Evolutionary conservation across 345 rosid genomes (phyloP).

Genomic region (Eucalyptus regnans): DNA sequence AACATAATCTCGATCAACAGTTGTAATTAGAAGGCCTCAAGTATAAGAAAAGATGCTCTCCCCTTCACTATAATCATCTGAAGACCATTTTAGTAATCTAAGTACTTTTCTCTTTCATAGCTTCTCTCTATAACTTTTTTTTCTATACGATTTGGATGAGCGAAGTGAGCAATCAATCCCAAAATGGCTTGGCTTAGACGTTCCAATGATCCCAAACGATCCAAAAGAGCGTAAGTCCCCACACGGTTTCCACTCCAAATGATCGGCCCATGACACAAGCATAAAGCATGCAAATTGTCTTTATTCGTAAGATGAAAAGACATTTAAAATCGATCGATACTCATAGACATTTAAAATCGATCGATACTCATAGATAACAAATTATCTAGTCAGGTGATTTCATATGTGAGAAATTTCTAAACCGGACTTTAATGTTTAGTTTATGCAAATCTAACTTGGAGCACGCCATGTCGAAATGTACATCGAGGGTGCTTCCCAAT

Average conservation of each 20-base stretch:
- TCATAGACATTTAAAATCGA: background rate
- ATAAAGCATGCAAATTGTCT: background rate
- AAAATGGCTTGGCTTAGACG: no score
- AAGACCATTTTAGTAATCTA: no score
- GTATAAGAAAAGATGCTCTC: no score
- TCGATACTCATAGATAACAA: background rate
- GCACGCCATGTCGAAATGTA: fast-evolving
- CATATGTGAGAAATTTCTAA: background rate
- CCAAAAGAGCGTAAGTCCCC: no score
- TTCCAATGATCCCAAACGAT: no score
- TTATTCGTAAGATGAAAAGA: background rate
- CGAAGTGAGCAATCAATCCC: no score
- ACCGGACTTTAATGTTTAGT: background rate
- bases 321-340: background rate
- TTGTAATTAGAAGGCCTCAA: no score
- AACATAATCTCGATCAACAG: no score
- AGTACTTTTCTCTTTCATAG: no score
- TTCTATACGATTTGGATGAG: fast-evolving
- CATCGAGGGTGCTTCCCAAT: background rate
- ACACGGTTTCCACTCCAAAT: fast-evolving
- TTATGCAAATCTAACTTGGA: background rate
- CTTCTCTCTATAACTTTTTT: no score
- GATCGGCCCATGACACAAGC: fast-evolving
- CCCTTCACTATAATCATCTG: no score
- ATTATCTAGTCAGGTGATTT: fast-evolving